Evolutionary conservation across 352 stramenopile genomes (phyloP), one percentile per base, ranked within the genome.

Genomic region (Plasmopara muralis): DNA sequence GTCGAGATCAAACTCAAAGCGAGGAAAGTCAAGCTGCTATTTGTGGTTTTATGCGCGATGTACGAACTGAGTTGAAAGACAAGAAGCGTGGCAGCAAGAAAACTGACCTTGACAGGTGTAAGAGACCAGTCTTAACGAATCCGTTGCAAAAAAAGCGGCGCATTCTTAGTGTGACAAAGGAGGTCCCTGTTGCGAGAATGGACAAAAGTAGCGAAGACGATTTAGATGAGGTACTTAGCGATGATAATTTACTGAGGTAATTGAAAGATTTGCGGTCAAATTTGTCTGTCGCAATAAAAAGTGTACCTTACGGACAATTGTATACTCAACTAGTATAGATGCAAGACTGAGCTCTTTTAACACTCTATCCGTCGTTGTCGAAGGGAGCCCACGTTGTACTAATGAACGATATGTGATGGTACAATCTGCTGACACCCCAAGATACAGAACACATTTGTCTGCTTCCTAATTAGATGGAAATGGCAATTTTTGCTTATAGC

Each of bases 341-440:
- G 2, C 33, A 55, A 41, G 9, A 1, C 5, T 0, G 33, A 34
- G 0, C 16, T 12, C 14, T 7, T 6, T 6, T 5, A 0, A 2
- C 0, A 40, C 0, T 18, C 5, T 18, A 82, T 70, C 68, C 72
- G 75, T 83, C 75, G 68, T 83, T 86, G 75, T 86, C 75, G 75
- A 78, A 76, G 74, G 75, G 70, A 83, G 70, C 57, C 66, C 60
- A 65, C 63, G 64, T 80, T 83, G 72, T 77, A 57, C 70, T 72
- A 53, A 86, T 86, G 75, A 86, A 84, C 75, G 72, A 16, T 55
- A 46, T 70, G 75, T 86, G 75, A 86, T 66, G 75, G 75, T 72
- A 71, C 72, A 79, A 80, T 62, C 47, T 81, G 75, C 75, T 86
- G 72, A 84, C 75, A 84, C 72, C 74, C 74, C 68, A 83, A 68